Conservation (phyloP, 2,329 filamentous ascomycete species). For the Xylariales sp. region DNA sequence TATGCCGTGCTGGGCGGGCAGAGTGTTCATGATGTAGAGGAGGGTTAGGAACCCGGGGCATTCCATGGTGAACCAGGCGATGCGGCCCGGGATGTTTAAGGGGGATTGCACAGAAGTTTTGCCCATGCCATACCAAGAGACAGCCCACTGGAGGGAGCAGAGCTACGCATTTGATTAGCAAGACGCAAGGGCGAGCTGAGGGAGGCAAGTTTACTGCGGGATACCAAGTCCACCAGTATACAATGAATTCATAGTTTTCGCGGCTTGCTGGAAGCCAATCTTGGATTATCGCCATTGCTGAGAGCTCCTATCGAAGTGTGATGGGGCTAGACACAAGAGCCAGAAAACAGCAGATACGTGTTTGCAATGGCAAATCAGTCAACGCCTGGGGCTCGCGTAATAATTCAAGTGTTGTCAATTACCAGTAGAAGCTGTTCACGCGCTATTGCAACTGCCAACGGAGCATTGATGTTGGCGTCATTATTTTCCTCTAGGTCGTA, state of each 20-base stretch:
- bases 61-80: slow-evolving; percentile 90
- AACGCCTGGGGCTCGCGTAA: no score
- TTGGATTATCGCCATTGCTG: slow-evolving; percentile 42
- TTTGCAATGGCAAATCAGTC: no score
- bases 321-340: no score
- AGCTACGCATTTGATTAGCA: slow-evolving; percentile 49
- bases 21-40: slow-evolving; percentile 70
- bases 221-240: slow-evolving; percentile 50
- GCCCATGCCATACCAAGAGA: slow-evolving; percentile 83
- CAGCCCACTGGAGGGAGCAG: slow-evolving; percentile 67
- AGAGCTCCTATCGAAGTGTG: not conserved
- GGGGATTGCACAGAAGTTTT: slow-evolving; percentile 75
- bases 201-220: slow-evolving; percentile 40
- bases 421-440: no score
- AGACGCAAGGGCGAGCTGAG: no score
- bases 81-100: slow-evolving; percentile 83
- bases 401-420: no score
- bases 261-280: slow-evolving; percentile 54
- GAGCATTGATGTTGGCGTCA: not conserved
- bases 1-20: slow-evolving; percentile 56
- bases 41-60: slow-evolving; percentile 70
- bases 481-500: slow-evolving; percentile 1
- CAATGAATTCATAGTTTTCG: slow-evolving; percentile 50
- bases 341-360: no score
- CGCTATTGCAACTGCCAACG: no score